These are phyloP conservation scores for Solanum peruvianum DNA, from an alignment of 257 asterid species.

Conservation along the genomic window DNA sequence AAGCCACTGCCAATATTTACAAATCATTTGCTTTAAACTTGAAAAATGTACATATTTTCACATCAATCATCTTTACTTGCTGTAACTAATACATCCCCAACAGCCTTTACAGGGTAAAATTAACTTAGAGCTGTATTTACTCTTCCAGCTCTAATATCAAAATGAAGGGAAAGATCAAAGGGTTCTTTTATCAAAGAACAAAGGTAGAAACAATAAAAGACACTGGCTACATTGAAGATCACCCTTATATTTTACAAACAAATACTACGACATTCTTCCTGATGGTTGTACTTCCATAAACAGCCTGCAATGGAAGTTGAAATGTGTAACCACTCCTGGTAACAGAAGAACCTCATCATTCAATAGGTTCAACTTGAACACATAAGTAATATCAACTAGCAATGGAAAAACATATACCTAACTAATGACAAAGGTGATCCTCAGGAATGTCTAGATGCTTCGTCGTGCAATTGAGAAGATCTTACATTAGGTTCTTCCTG, in stretches of 20 bases:
- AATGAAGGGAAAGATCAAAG: background rate
- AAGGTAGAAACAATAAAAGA: background rate
- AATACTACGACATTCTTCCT: background rate
- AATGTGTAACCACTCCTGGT: background rate
- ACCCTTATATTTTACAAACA: conserved; percentile 3
- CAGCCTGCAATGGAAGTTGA: background rate
- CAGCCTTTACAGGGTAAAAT: background rate
- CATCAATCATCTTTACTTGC: background rate
- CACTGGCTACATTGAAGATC: background rate
- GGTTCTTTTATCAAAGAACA: background rate
- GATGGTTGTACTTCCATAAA: background rate
- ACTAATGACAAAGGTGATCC: conserved; percentile 6
- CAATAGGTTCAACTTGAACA: background rate
- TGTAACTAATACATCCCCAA: background rate
- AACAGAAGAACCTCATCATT: background rate
- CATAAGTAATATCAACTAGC: background rate
- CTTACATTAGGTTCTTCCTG: conserved; percentile 84
- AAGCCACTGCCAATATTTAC: background rate
- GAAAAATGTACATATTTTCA: background rate
- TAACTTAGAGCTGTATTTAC: background rate
- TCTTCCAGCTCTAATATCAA: background rate
- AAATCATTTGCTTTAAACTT: background rate
- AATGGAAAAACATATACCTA: background rate
- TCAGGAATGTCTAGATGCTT: conserved; percentile 69
- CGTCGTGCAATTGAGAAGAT: conserved; percentile 79